Conservation (phyloP, 805 yeast species). For the Metschnikowia similis region DNA sequence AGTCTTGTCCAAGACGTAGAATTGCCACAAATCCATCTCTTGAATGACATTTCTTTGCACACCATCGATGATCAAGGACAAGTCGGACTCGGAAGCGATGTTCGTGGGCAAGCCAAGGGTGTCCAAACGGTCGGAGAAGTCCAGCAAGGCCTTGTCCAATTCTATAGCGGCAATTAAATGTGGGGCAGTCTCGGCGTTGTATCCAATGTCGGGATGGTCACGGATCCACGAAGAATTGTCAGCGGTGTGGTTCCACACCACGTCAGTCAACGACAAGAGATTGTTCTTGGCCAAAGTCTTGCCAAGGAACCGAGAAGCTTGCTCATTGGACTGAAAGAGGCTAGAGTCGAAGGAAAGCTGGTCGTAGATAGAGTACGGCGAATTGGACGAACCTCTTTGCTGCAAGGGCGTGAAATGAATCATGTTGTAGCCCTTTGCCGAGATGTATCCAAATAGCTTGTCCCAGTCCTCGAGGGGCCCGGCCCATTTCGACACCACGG, state of each 20-base stretch:
- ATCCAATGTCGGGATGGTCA: conserved; percentile 88
- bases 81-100: conserved; percentile 48
- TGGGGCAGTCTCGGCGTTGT: conserved; percentile 82
- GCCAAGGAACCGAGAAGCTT: conserved; percentile 50
- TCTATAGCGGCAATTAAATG: conserved; percentile 82
- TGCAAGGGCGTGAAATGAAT: conserved; percentile 94
- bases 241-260: conserved; percentile 94
- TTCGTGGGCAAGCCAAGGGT: conserved; percentile 59
- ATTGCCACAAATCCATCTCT: conserved; percentile 78
- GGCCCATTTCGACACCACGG: conserved; percentile 89
- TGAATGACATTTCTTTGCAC: conserved; percentile 65
- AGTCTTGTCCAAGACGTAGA: conserved; percentile 63
- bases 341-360: conserved; percentile 73
- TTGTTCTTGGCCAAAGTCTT: conserved; percentile 50
- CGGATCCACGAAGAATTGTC: conserved; percentile 81
- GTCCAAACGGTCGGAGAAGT: conserved; percentile 57
- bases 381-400: conserved; percentile 80
- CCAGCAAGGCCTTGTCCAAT: conserved; percentile 63
- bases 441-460: conserved; percentile 53
- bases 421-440: conserved; percentile 87
- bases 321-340: conserved; percentile 50
- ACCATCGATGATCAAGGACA: conserved; percentile 61
- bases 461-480: conserved; percentile 71
- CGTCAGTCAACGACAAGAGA: conserved; percentile 79
- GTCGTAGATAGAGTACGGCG: conserved; percentile 90